Conservation (phyloP, 2,329 filamentous ascomycete genomes). For the Fusarium nodosum region DNA sequence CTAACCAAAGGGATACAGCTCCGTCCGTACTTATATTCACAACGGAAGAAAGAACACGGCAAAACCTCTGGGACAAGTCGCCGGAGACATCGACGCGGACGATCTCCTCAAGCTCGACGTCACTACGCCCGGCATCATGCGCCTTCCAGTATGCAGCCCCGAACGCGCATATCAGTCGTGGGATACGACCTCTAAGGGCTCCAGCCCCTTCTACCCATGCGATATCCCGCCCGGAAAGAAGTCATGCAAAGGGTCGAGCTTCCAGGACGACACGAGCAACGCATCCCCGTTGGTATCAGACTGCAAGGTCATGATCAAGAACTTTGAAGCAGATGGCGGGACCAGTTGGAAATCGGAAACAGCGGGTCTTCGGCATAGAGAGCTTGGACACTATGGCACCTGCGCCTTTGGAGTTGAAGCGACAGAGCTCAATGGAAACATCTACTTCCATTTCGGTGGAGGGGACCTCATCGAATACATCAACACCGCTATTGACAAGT, state of each 20-base stretch:
- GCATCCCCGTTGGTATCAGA: neutral
- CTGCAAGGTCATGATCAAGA: neutral
- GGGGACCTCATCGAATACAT: neutral
- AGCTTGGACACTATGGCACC: neutral
- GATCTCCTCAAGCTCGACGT: neutral
- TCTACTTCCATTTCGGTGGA: neutral
- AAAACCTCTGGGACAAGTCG: neutral
- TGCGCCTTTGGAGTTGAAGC: constrained; percentile 9
- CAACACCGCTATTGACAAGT: neutral
- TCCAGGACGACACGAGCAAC: neutral
- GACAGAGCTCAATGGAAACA: neutral
- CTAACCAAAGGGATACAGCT: neutral
- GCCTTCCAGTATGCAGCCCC: constrained; percentile 1
- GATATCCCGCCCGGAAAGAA: neutral
- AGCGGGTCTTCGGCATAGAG: neutral
- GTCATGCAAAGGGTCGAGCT: neutral
- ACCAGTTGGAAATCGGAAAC: neutral
- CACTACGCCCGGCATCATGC: neutral
- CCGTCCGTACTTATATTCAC: neutral
- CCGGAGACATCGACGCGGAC: neutral
- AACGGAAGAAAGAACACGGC: neutral
- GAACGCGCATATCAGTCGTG: constrained; percentile 2
- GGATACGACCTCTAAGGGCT: constrained; percentile 1
- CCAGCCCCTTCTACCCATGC: constrained; percentile 1
- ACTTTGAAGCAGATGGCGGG: neutral